Evolutionary conservation across 176 grass and related monocot genomes (phyloP).

Genomic region (Luzula sylvatica): DNA sequence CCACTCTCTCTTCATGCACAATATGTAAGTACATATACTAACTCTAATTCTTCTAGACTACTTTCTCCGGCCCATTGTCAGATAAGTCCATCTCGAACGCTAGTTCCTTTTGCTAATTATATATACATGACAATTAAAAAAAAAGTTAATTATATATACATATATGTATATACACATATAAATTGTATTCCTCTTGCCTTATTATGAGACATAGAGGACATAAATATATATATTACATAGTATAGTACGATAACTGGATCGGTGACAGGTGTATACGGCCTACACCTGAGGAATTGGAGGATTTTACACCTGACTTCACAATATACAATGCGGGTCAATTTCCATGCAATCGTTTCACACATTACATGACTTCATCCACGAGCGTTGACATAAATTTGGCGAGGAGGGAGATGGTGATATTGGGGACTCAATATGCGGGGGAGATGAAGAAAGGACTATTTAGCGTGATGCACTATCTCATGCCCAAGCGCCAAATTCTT

Average conservation of each 20-base stretch:
- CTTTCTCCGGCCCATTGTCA: constrained; percentile 19
- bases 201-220: constrained; percentile 30
- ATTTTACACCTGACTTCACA: constrained; percentile 96
- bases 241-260: constrained; percentile 58
- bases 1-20: constrained; percentile 99
- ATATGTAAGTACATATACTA: constrained; percentile 71
- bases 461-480: constrained; percentile 99
- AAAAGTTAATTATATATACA: no score
- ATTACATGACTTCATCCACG: constrained; percentile 98
- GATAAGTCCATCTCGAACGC: constrained; percentile 60
- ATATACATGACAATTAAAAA: no score
- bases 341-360: constrained; percentile 98
- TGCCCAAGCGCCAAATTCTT: constrained; percentile 87
- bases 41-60: constrained; percentile 17
- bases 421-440: constrained; percentile 97
- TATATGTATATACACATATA: background rate
- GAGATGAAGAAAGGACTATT: constrained; percentile 99
- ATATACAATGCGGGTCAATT: constrained; percentile 99
- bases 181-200: constrained; percentile 24
- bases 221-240: background rate
- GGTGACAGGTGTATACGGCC: constrained; percentile 91
- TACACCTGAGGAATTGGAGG: constrained; percentile 88
- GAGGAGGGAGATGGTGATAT: constrained; percentile 98
- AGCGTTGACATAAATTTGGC: constrained; percentile 92
- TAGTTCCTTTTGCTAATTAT: constrained; percentile 21